Evolutionary conservation across 1,284 basidiomycete genomes (phyloP).

Genomic region (Boletus calvinii): DNA sequence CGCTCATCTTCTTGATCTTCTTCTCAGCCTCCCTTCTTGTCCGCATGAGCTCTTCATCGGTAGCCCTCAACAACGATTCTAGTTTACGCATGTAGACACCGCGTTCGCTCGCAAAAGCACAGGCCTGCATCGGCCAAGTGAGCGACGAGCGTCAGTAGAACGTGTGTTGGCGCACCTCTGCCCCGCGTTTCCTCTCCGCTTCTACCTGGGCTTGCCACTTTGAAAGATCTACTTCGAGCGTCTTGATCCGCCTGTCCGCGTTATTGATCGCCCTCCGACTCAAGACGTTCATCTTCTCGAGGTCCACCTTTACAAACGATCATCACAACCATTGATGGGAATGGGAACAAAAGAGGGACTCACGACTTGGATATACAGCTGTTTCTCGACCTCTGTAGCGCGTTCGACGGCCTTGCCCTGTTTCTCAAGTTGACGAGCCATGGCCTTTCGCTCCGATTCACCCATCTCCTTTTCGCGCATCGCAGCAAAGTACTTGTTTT

Average conservation of each 20-base stretch:
- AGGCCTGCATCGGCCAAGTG: constrained; percentile 18
- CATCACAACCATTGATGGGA: background rate
- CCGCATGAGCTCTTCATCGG: constrained; percentile 33
- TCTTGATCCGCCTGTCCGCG: constrained; percentile 40
- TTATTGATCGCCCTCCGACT: constrained; percentile 43
- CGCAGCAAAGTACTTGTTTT: constrained; percentile 91
- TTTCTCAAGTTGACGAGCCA: constrained; percentile 68
- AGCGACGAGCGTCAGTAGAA: constrained; percentile 17
- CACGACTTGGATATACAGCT: constrained; percentile 59
- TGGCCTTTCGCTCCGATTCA: constrained; percentile 73
- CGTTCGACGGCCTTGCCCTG: constrained; percentile 77
- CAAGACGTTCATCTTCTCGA: constrained; percentile 47
- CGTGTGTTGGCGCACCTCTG: constrained; percentile 28
- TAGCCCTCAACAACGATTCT: constrained; percentile 20
- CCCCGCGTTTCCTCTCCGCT: constrained; percentile 37
- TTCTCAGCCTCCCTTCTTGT: constrained; percentile 53
- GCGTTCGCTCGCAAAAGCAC: constrained; percentile 28
- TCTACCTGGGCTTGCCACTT: constrained; percentile 40
- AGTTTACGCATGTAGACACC: constrained; percentile 28
- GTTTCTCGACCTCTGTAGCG: constrained; percentile 65
- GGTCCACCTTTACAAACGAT: constrained; percentile 40
- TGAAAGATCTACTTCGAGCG: constrained; percentile 25
- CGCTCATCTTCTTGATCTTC: constrained; percentile 44
- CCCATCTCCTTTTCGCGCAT: constrained; percentile 89
- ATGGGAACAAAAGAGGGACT: constrained; percentile 11